These are phyloP conservation scores for Cryptosporidium ubiquitum DNA, from an alignment of 169 alveolate species.

Conservation along the genomic window DNA sequence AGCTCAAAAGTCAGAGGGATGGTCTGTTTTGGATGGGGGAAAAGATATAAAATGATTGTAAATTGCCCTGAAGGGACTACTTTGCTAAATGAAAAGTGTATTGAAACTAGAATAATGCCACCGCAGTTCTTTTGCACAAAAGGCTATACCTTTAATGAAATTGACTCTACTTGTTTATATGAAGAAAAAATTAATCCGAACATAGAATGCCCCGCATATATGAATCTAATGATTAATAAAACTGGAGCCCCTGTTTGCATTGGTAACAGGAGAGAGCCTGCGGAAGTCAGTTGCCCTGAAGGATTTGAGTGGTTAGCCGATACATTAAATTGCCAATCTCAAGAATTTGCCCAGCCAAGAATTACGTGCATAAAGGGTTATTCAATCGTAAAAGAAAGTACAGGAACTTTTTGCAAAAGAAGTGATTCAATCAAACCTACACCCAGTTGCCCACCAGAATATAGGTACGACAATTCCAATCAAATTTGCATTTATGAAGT, in stretches of 20 bases:
- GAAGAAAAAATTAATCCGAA: conserved; percentile 25
- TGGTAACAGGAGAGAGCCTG: conserved; percentile 49
- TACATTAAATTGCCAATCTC: conserved; percentile 40
- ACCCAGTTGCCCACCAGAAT: conserved; percentile 74
- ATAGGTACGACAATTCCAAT: conserved; percentile 52
- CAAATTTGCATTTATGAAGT: conserved; percentile 52
- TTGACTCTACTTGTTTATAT: conserved; percentile 12
- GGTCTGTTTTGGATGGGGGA: conserved; percentile 75
- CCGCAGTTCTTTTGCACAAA: conserved; percentile 39
- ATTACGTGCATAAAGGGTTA: conserved; percentile 51
- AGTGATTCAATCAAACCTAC: conserved; percentile 40
- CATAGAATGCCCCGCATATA: conserved; percentile 61
- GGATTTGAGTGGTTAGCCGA: conserved; percentile 68
- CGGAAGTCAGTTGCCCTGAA: conserved; percentile 44
- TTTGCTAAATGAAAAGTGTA: conserved; percentile 52
- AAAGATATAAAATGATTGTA: conserved; percentile 66
- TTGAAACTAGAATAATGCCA: conserved; percentile 37
- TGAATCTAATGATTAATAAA: neutral
- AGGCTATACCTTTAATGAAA: conserved; percentile 37
- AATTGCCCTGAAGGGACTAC: conserved; percentile 65
- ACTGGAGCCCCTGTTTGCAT: conserved; percentile 56
- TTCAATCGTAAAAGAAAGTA: conserved; percentile 22
- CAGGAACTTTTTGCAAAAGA: conserved; percentile 56
- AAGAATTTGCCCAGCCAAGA: conserved; percentile 53
- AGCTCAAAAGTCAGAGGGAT: conserved; percentile 39